These are phyloP conservation scores for Cryptococcus hybrid DNA, from an alignment of 1,284 basidiomycete genomes.

Conservation along the genomic window DNA sequence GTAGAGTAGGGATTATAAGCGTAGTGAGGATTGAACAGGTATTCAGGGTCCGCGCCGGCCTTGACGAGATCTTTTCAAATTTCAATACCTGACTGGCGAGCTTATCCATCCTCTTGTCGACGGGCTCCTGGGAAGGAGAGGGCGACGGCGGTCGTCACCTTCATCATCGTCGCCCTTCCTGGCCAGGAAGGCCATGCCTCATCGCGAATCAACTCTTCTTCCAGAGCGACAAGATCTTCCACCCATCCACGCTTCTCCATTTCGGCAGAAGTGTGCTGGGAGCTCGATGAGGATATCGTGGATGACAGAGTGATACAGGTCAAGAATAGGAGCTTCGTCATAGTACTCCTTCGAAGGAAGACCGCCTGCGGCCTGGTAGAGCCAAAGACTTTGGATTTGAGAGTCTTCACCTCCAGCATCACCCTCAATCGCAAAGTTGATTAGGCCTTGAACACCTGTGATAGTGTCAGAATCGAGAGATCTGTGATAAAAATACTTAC, in stretches of 20 bases:
- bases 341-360: conserved; percentile 96
- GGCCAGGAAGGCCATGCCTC: conserved; percentile 64
- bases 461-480: conserved; percentile 1
- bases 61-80: conserved; percentile 79
- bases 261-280: conserved; percentile 19
- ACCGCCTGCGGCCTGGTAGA: conserved; percentile 78
- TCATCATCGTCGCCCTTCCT: conserved; percentile 51
- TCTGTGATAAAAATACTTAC: conserved; percentile 48
- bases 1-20: conserved; percentile 84
- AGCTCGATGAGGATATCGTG: conserved; percentile 65
- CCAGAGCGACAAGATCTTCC: conserved; percentile 15
- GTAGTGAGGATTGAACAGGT: conserved; percentile 66
- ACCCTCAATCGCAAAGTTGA: conserved; percentile 70
- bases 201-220: conserved; percentile 20
- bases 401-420: conserved; percentile 90
- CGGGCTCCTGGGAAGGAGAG: conserved; percentile 20
- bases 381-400: conserved; percentile 81
- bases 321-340: conserved; percentile 67
- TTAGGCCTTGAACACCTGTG: conserved; percentile 71
- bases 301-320: conserved; percentile 70
- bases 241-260: conserved; percentile 8
- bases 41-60: conserved; percentile 74
- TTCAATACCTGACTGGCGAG: conserved; percentile 72
- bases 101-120: conserved; percentile 55
- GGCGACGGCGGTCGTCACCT: conserved; percentile 29